Evolutionary conservation across 1,139 yeast genomes (phyloP).

Genomic region (Pichia sp.): DNA sequence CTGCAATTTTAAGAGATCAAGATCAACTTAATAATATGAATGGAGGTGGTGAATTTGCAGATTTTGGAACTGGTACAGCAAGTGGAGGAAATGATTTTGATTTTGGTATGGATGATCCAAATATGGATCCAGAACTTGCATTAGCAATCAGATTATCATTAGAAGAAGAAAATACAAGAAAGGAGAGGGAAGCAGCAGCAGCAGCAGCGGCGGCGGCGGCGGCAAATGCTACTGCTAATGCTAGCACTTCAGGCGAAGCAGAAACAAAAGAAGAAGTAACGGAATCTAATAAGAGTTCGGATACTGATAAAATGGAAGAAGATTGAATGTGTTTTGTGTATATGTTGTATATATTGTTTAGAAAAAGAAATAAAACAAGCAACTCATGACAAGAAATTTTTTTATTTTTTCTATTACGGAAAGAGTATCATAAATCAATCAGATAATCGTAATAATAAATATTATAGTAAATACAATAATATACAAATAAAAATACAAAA

Average conservation of each 20-base stretch:
- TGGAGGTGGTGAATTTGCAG: conserved; percentile 28
- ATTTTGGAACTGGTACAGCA: conserved; percentile 37
- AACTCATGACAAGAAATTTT: too few relatives aligned
- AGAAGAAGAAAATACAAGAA: conserved; percentile 77
- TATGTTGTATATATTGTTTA: too few relatives aligned
- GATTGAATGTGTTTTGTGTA: conserved; percentile 1
- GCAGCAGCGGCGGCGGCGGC: too few relatives aligned
- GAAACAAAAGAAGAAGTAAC: conserved; percentile 8
- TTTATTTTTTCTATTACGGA: too few relatives aligned
- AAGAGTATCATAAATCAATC: conserved; percentile 15
- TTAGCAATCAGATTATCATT: conserved; percentile 81
- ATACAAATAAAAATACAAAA: too few relatives aligned
- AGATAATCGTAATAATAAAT: too few relatives aligned
- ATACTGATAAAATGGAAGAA: conserved; percentile 21
- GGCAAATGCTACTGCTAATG: too few relatives aligned
- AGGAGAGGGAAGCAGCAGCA: conserved; percentile 40
- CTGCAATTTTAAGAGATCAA: conserved; percentile 61
- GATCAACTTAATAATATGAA: conserved; percentile 41
- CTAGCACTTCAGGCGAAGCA: too few relatives aligned
- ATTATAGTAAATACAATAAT: too few relatives aligned
- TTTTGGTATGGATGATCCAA: conserved; percentile 64
- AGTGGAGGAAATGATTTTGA: conserved; percentile 39
- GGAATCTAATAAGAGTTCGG: conserved; percentile 14
- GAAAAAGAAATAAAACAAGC: too few relatives aligned
- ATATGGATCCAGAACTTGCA: conserved; percentile 95